Conservation (phyloP, 2,329 filamentous ascomycete genomes). For the Chrysoporthe cubensis region DNA sequence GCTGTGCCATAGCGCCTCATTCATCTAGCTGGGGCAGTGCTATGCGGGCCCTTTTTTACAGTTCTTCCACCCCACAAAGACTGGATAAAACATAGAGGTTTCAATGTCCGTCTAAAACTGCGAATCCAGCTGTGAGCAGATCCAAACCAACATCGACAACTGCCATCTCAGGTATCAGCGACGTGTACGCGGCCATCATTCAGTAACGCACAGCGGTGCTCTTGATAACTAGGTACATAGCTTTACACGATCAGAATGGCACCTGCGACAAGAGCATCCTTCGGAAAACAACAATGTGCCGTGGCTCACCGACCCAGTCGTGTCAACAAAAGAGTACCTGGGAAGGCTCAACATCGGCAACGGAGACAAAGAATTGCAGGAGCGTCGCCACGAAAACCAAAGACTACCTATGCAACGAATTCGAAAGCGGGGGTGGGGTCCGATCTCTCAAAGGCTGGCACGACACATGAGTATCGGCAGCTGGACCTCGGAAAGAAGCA, state of each 20-base stretch:
- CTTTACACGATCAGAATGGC: not conserved
- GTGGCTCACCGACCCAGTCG: not conserved
- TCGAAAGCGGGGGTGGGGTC: not conserved
- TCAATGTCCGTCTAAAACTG: not conserved
- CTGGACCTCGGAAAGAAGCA: not conserved
- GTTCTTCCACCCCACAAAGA: too few species aligned
- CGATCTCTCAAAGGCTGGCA: not conserved
- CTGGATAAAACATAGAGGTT: not conserved
- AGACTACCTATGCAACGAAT: not conserved
- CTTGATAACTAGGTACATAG: not conserved
- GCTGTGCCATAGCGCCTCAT: not conserved
- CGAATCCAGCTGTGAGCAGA: not conserved
- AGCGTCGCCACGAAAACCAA: not conserved
- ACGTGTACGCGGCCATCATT: too few species aligned
- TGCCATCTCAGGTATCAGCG: not conserved
- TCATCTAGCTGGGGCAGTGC: not conserved
- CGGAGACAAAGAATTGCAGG: not conserved
- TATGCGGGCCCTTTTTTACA: not conserved
- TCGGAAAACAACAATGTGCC: not conserved
- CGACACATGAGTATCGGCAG: not conserved
- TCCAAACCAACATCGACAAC: not conserved
- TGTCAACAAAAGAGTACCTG: not conserved
- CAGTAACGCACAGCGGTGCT: too few species aligned
- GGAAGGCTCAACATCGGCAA: not conserved
- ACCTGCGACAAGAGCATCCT: not conserved